Evolutionary conservation across 768 basidiomycete genomes (phyloP), one percentile per base, ranked within the genome.

Genomic region (Tulasnella sp.): DNA sequence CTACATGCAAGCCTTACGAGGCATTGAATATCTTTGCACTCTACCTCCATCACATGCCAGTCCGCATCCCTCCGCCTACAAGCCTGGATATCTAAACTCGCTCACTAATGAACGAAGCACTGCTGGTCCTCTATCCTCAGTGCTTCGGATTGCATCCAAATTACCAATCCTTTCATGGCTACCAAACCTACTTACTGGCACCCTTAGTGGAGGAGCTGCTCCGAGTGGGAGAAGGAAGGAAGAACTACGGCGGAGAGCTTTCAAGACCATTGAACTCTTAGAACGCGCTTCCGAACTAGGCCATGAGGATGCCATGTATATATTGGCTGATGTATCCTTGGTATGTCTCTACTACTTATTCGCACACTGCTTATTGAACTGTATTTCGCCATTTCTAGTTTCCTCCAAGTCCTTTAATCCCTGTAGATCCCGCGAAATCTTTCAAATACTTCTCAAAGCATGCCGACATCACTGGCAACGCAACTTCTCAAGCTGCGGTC

Each of bases 241-340:
- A 40, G 84, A 87, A 55, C 64, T 77, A 57, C 71, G 68, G 16
- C 71, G 75, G 2, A 83, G 82, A 59, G 81, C 83, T 7, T 78
- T 86, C 61, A 89, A 89, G 62, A 83, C 86, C 28, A 61, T 89
- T 12, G 85, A 88, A 60, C 62, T 91, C 9, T 66, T 91, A 27
- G 76, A 86, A 53, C 82, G 87, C 65, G 84, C 88, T 0, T 77
- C 79, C 5, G 84, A 87, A 48, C 65, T 87, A 41, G 90, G 88
- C 10, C 74, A 84, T 59, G 64, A 63, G 49, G 83, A 90, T 50
- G 86, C 87, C 8, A 58, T 87, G 24, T 86, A 74, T 60, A 73
- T 73, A 1, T 70, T 83, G 10, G 83, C 74, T 1, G 70, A 76
- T 46, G 64, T 88, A 42, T 81, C 81, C 43, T 58, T 87, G 65